These are phyloP conservation scores for Margaritispora aquatica DNA, from an alignment of 495 filamentous ascomycete species.

Conservation along the genomic window DNA sequence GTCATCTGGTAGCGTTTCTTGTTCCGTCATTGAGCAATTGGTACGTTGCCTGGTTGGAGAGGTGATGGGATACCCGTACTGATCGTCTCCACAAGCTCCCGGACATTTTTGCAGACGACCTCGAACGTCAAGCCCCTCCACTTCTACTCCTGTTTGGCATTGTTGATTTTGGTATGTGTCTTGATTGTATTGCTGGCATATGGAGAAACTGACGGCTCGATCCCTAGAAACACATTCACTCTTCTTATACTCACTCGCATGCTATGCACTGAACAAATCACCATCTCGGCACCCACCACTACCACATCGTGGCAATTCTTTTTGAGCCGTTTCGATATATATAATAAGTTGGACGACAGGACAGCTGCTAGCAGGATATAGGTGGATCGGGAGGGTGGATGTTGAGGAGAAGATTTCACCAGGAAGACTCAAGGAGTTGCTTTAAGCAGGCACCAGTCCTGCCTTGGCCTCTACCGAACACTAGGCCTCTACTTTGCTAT, in stretches of 20 bases:
- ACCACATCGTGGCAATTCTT: background rate
- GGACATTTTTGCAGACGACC: conserved; percentile 6
- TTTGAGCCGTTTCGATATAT: background rate
- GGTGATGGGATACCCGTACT: background rate
- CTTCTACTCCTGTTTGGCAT: background rate
- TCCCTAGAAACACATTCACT: background rate
- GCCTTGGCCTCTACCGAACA: conserved; percentile 12
- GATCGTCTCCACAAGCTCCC: conserved; percentile 5
- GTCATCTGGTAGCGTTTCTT: background rate
- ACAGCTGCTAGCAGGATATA: background rate
- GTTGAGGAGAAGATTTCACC: conserved; percentile 2
- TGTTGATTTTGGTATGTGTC: background rate
- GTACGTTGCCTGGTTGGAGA: background rate
- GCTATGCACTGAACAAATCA: background rate
- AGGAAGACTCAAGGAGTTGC: background rate
- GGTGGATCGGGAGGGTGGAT: conserved; percentile 10
- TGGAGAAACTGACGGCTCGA: conserved; percentile 1
- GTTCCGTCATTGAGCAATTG: background rate
- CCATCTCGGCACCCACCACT: background rate
- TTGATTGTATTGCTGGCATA: background rate
- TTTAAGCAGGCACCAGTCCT: conserved; percentile 16
- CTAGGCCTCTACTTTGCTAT: conserved; percentile 45
- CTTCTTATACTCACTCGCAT: background rate
- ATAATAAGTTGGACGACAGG: background rate
- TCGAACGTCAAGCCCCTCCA: conserved; percentile 1